Base-by-base conservation (phyloP, 2,329 filamentous ascomycete genomes). In the Xylaria sp. region DNA sequence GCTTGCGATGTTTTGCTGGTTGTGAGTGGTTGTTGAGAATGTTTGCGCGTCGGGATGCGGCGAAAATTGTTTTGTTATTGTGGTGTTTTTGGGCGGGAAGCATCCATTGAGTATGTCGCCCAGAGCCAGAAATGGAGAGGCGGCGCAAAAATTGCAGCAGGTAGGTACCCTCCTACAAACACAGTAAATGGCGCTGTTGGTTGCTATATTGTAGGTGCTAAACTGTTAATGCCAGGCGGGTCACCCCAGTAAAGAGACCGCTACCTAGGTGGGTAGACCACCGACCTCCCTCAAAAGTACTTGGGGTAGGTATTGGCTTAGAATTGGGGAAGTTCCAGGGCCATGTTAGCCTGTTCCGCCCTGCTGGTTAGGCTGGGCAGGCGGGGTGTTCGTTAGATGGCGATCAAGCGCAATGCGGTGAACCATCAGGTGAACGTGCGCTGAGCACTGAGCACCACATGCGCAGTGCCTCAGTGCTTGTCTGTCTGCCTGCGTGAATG, bases 21-120 rank as follows among this genome's bases (percentile, higher is more conserved):
- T 44, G 66, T 57, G 65, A 55, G 32, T 60, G 59, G 46, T 58
- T 59, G 66, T 66, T 64, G 57, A 60, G 63, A 65, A 69, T 72
- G 66, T 72, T 76, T 74, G 72, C 76, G 76, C 75, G 76, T 77
- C 71, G 70, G 69, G 65, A 65, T 68, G 68, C 58, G 59, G 67
- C 74, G 73, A 77, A 77, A 77, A 74, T 72, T 74, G 72, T 73
- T 74, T 76, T 76, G 74, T 77, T 74, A 65, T 76, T 75, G 72
- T 76, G 70, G 54, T 55, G 34, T 34, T 74, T 76, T 76, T 73
- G 72, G 69, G 72, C 60, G 67, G 69, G 70, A 69, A 65, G 70
- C 73, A 64, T 71, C 64, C 71, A 65, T 71, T 58, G 63, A 71
- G 60, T 66, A 67, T 13, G 57, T 41, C 57, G 51, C 64, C 64